These are phyloP conservation scores for Pyrrhoderma noxium DNA, from an alignment of 1,284 basidiomycete genomes.

Conservation along the genomic window DNA sequence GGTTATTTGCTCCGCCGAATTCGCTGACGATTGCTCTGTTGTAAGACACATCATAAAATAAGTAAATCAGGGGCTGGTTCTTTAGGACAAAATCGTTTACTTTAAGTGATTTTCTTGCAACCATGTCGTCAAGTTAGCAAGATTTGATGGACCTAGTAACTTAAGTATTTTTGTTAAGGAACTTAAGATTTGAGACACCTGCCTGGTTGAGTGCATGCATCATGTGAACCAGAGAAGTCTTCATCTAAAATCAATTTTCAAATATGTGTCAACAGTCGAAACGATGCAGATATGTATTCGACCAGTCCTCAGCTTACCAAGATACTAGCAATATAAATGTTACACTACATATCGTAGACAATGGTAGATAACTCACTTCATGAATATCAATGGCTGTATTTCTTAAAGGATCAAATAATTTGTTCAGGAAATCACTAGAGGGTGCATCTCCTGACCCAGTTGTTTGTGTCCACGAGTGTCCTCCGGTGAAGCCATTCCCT, in stretches of 20 bases:
- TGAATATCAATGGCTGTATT: constrained; percentile 42
- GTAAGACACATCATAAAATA: neutral
- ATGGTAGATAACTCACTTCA: constrained; percentile 26
- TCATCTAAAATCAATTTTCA: constrained; percentile 23
- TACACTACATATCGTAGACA: neutral
- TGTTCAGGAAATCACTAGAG: constrained; percentile 37
- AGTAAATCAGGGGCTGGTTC: neutral
- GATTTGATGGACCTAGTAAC: constrained; percentile 28
- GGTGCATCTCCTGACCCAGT: constrained; percentile 29
- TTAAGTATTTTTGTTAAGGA: neutral
- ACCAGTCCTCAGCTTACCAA: constrained; percentile 11
- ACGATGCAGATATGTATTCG: neutral
- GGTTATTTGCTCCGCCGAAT: constrained; percentile 38
- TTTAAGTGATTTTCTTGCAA: constrained; percentile 37
- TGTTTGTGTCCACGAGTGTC: constrained; percentile 36
- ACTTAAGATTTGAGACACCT: constrained; percentile 17
- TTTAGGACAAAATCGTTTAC: constrained; percentile 21
- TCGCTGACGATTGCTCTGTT: constrained; percentile 37
- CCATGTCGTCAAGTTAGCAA: constrained; percentile 36
- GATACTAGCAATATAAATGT: constrained; percentile 15
- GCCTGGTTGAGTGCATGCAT: constrained; percentile 37
- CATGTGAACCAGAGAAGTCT: constrained; percentile 39
- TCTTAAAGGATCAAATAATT: constrained; percentile 33
- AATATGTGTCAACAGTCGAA: neutral
- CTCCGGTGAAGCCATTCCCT: constrained; percentile 40